Percentiles rank a stretch among this genome's conserved stretches.
Evolutionary conservation across 768 basidiomycete species (phyloP).

Genomic region (Psilocybe sp.): DNA sequence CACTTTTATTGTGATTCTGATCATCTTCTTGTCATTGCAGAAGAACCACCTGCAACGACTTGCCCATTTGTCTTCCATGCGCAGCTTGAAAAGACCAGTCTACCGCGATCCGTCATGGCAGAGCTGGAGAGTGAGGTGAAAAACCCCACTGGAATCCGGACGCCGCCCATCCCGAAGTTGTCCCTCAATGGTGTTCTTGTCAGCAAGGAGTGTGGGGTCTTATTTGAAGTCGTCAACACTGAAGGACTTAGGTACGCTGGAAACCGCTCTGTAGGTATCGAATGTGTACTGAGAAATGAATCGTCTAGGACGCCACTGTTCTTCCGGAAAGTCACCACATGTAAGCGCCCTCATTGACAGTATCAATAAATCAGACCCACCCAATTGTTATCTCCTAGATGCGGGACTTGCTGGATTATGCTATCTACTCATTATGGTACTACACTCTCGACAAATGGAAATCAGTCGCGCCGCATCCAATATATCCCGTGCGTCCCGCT

Average conservation of each 20-base stretch:
- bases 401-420: conserved; percentile 66
- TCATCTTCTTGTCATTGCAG: conserved; percentile 24
- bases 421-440: conserved; percentile 62
- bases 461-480: conserved; percentile 75
- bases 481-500: conserved; percentile 75
- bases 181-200: conserved; percentile 63
- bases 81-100: conserved; percentile 53
- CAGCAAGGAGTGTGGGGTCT: conserved; percentile 78
- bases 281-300: not conserved
- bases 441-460: conserved; percentile 75
- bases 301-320: conserved; percentile 53
- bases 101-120: conserved; percentile 55
- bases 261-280: not conserved
- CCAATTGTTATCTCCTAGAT: conserved; percentile 40
- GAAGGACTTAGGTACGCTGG: conserved; percentile 62
- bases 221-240: conserved; percentile 63
- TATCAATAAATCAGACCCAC: conserved; percentile 5
- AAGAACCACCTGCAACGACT: conserved; percentile 43
- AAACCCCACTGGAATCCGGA: conserved; percentile 69
- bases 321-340: conserved; percentile 73
- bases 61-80: conserved; percentile 69
- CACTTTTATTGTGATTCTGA: not conserved
- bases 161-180: conserved; percentile 52
- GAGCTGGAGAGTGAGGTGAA: conserved; percentile 75
- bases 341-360: conserved; percentile 24